Evolutionary conservation across 805 yeast genomes (phyloP).

Genomic region (Priceomyces melissophilus): DNA sequence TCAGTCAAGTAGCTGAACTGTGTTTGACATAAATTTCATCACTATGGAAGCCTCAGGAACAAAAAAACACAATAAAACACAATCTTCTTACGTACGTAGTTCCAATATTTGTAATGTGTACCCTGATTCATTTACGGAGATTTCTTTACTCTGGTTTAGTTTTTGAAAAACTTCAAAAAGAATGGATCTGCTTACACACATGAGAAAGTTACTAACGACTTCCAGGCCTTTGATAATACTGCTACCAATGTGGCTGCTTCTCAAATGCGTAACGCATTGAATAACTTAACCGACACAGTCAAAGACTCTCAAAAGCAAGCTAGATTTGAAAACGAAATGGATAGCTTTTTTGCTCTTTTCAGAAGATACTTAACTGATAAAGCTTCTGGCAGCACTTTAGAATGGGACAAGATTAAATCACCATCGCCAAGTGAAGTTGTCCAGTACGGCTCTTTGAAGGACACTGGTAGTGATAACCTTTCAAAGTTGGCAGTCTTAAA

Average conservation of each 20-base stretch:
- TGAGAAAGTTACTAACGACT: slow-evolving; percentile 14
- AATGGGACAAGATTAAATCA: slow-evolving; percentile 95
- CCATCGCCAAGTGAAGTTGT: slow-evolving; percentile 90
- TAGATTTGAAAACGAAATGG: slow-evolving; percentile 87
- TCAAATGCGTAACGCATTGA: slow-evolving; percentile 95
- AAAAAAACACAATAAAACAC: slow-evolving; percentile 66
- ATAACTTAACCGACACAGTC: slow-evolving; percentile 83
- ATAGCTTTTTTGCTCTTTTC: slow-evolving; percentile 86
- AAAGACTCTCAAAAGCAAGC: slow-evolving; percentile 44
- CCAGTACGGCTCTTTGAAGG: slow-evolving; percentile 54
- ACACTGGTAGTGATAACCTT: slow-evolving; percentile 44
- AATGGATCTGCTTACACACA: too few relatives aligned
- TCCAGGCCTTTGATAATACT: slow-evolving; percentile 85
- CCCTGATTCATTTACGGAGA: background rate
- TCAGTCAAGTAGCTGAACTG: background rate
- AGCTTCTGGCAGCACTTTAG: slow-evolving; percentile 78
- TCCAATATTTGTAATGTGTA: background rate
- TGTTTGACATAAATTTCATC: background rate
- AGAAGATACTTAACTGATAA: slow-evolving; percentile 89
- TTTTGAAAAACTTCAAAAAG: too few relatives aligned
- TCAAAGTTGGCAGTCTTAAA: slow-evolving; percentile 90
- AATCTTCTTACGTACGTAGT: slow-evolving; percentile 61
- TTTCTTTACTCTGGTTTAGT: background rate
- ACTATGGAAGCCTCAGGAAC: slow-evolving; percentile 11
- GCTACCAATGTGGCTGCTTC: slow-evolving; percentile 95